Percentiles rank a stretch among this genome's conserved stretches.
Conservation (phyloP, 257 asterid genomes). For the Solanum sejunctum region DNA sequence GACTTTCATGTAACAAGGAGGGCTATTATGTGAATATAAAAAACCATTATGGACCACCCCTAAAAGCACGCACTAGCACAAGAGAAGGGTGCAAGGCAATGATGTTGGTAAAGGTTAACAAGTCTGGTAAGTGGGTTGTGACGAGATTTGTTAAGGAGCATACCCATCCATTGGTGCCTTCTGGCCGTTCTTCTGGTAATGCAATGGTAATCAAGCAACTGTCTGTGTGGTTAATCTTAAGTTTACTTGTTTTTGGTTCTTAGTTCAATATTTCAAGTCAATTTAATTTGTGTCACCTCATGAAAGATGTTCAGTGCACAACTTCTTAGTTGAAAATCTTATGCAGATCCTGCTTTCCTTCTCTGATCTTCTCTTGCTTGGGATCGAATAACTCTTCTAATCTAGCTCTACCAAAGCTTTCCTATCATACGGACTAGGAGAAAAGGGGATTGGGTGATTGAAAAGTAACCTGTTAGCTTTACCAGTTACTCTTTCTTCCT, state of each 20-base stretch:
- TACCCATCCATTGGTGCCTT: constrained; percentile 16
- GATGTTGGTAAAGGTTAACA: constrained; percentile 33
- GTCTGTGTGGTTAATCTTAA: not conserved
- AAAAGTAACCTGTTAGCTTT: not conserved
- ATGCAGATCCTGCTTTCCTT: not conserved
- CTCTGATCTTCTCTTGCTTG: not conserved
- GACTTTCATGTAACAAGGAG: constrained; percentile 40
- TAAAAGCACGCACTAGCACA: constrained; percentile 26
- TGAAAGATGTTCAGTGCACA: not conserved
- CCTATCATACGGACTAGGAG: not conserved
- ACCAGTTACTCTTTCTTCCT: not conserved
- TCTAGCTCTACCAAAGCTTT: not conserved
- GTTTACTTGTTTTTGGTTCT: not conserved
- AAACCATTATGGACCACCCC: constrained; percentile 15
- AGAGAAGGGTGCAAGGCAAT: constrained; percentile 54
- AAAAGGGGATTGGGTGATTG: not conserved
- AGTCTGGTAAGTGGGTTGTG: constrained; percentile 28
- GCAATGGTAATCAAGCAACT: not conserved
- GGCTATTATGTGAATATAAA: constrained; percentile 33
- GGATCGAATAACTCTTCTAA: not conserved
- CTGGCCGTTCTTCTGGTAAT: constrained; percentile 4
- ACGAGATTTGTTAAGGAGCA: constrained; percentile 29
- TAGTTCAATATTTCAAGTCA: not conserved
- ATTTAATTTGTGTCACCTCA: not conserved
- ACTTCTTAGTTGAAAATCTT: not conserved